Conservation (phyloP, 441 rosid genomes). For the Adansonia madagascariensis region DNA sequence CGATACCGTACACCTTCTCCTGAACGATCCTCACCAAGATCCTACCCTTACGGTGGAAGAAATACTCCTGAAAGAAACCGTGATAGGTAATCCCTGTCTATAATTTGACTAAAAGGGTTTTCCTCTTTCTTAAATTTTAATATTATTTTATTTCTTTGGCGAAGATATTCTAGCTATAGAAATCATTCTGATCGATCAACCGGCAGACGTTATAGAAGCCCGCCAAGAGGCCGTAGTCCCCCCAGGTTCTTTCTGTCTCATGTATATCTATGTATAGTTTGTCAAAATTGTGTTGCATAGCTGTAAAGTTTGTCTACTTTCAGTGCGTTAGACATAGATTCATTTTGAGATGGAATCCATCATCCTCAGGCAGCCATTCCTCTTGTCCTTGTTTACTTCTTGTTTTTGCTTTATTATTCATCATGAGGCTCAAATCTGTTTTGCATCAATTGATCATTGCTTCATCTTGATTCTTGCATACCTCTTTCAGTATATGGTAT, state of each 20-base stretch:
- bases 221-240: slow-evolving; percentile 74
- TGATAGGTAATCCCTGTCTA: slow-evolving; percentile 60
- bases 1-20: slow-evolving; percentile 97
- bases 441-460: slow-evolving; percentile 13
- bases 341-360: background rate
- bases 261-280: background rate
- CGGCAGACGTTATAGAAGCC: slow-evolving; percentile 61
- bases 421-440: slow-evolving; percentile 8
- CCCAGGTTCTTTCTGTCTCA: slow-evolving; percentile 54
- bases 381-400: background rate
- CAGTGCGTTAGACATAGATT: background rate
- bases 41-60: slow-evolving; percentile 63
- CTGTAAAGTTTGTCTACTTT: slow-evolving; percentile 3
- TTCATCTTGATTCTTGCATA: background rate
- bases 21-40: slow-evolving; percentile 62
- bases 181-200: slow-evolving; percentile 59
- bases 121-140: slow-evolving; percentile 10
- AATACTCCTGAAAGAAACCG: slow-evolving; percentile 61
- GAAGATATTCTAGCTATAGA: slow-evolving; percentile 67
- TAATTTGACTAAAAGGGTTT: background rate
- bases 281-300: background rate
- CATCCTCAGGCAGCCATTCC: background rate
- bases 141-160: slow-evolving; percentile 18
- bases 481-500: background rate
- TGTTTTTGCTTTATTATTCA: background rate